Evolutionary conservation across 192 early-diverging fungal genomes (phyloP).

Genomic region (Podila clonocystis): DNA sequence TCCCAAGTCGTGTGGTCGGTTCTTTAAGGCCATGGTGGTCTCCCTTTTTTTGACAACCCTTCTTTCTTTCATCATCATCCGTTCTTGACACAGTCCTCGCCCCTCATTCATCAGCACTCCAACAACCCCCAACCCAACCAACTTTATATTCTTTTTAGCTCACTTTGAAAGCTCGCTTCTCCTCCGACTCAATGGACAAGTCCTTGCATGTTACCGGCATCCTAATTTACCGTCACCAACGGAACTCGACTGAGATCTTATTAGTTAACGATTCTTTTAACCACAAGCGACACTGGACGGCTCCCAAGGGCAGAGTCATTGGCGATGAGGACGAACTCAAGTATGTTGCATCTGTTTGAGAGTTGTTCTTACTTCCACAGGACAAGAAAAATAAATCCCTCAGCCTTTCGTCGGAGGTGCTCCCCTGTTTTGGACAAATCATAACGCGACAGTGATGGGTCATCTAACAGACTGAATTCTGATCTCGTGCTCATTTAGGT

Average conservation of each 20-base stretch:
- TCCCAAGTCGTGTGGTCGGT: not conserved
- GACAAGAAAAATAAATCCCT: too few species aligned
- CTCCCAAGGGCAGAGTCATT: conserved; percentile 82
- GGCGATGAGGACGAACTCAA: conserved; percentile 85
- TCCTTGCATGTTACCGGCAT: conserved; percentile 69
- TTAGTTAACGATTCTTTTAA: conserved; percentile 85
- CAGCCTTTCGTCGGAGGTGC: too few species aligned
- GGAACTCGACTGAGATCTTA: conserved; percentile 79
- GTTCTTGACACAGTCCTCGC: not conserved
- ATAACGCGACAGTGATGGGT: not conserved
- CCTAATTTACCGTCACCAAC: conserved; percentile 76
- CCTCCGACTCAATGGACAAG: conserved; percentile 57
- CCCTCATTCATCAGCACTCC: not conserved
- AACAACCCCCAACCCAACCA: not conserved
- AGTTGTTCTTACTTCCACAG: too few species aligned
- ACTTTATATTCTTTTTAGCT: not conserved
- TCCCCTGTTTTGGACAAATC: not conserved
- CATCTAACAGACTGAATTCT: not conserved
- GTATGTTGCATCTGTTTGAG: conserved; percentile 58
- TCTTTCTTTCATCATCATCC: conserved; percentile 7
- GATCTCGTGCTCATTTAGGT: conserved; percentile 57
- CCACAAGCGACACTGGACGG: conserved; percentile 84
- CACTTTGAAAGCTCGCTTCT: conserved; percentile 2
- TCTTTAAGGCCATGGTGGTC: not conserved
- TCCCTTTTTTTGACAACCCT: not conserved